Evolutionary conservation across 352 stramenopile genomes (phyloP), one percentile per base, ranked within the genome.

Genomic region (Pelagophyceae sp.): DNA sequence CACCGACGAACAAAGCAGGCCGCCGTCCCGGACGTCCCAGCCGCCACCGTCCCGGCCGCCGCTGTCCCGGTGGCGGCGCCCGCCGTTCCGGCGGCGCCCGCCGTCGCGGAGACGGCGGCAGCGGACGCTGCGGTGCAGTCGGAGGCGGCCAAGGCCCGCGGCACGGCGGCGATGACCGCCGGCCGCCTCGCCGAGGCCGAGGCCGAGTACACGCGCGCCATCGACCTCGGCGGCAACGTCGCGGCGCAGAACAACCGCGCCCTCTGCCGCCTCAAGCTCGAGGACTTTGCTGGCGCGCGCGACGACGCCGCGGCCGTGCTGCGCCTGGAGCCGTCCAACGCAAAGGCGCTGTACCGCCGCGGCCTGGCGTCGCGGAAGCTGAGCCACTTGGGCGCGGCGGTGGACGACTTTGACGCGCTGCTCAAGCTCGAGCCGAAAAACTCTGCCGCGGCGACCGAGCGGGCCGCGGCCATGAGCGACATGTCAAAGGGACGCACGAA

Each of bases 201-300:
- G 0, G 61, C 38, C 0, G 31, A 61, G 11, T 82, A 82, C 71
- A 61, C 72, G 1, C 37, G n/a, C 1, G 76, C 79, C 6, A 31
- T 82, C 54, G 72, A 76, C 5, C 37, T 38, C 35, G 76, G 69
- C 23, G 75, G 69, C 33, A 77, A 80, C n/a, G 72, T 69, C 31
- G 77, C 72, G 19, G 75, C 78, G 25, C 32, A 38, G 32, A 81
- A 78, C 70, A 82, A 82, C 63, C 72, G 78, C 38, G 65, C 65
- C 20, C 45, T 82, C 35, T 70, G 54, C 29, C 63, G 61, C 1
- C 31, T 81, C 23, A 78, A 79, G 63, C 27, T 76, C 5, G 50
- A 35, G 6, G 51, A 81, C 27, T 75, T 65, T 32, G 38, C 2
- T 25, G 79, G 45, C 25, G 76, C 67, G 3, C 33, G 37, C 32